Evolutionary conservation across 768 basidiomycete genomes (phyloP), one percentile per base, ranked within the genome.

Genomic region (Boletus bicolor): DNA sequence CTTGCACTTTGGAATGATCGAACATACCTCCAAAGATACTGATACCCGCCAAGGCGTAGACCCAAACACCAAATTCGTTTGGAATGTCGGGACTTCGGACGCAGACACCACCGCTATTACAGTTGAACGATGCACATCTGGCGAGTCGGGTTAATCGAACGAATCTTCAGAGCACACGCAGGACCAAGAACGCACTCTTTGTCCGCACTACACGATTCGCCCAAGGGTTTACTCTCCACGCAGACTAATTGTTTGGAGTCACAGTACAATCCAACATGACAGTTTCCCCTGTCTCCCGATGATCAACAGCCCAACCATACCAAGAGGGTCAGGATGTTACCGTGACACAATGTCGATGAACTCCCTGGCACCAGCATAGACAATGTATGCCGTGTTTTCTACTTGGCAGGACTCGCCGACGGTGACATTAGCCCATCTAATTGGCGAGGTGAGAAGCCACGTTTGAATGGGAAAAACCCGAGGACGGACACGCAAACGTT

Each of bases 291-390:
- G 62, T 36, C 38, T 32, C 44, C 5, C 5, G 19, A 26, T 19
- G 3, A 53, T 53, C 42, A 21, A 26, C 12, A 21, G 15, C 35
- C 12, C 49, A 17, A 32, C 8, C 11, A 19, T 17, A 30, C 11
- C n/a, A 5, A 26, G 17, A 35, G 3, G 17, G n/a, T 21, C 30
- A 14, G 19, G 5, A 26, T 21, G 44, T 42, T 63, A 89, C 91
- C 91, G 82, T 54, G 91, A 93, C 2, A 93, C 84, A 50, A 93
- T 85, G 68, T 90, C 83, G 44, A 88, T 79, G 58, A 86, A 91
- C 67, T 88, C 85, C 42, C 73, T 76, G 3, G 60, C 60, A 26
- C 76, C 64, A 0, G 81, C 76, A 65, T 91, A 92, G 0, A 82
- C 87, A 44, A 83, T 86, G 66, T 90, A 94, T 3, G 82, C 79